Conservation (phyloP, 352 stramenopile species). For the Pythium coloratum region DNA sequence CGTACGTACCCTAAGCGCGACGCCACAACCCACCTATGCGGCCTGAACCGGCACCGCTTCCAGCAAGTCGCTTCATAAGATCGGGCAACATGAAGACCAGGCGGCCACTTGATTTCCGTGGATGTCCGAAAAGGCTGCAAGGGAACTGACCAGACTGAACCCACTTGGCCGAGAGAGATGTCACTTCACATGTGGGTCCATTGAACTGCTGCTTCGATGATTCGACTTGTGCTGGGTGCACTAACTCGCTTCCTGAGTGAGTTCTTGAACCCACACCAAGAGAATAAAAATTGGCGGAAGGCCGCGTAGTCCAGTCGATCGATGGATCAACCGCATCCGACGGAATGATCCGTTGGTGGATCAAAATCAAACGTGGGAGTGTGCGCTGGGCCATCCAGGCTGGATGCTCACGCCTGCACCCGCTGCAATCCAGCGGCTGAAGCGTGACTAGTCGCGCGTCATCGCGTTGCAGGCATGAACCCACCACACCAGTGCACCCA, state of each 20-base stretch:
- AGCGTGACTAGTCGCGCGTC: constrained; percentile 8
- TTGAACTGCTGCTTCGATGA: neutral
- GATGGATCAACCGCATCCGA: neutral
- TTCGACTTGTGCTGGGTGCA: constrained; percentile 1
- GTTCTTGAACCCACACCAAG: neutral
- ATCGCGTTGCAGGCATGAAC: neutral
- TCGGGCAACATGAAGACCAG: neutral
- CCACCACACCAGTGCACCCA: neutral
- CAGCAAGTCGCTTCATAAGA: neutral
- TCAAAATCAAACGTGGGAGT: neutral
- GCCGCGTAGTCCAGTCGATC: neutral
- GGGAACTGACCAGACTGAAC: neutral
- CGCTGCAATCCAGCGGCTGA: constrained; percentile 5
- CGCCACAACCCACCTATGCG: neutral
- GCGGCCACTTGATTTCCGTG: neutral
- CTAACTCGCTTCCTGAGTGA: neutral
- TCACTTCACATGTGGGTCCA: neutral
- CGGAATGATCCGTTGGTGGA: neutral
- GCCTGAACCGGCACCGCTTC: neutral
- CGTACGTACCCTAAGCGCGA: neutral
- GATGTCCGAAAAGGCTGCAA: neutral
- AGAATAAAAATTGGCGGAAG: neutral
- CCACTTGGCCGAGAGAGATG: neutral
- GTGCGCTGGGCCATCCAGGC: neutral
- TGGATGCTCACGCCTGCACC: neutral